phyloP scores from a whole-genome alignment of 257 asterid genomes.

The Solanum pimpinellifolium region DNA sequence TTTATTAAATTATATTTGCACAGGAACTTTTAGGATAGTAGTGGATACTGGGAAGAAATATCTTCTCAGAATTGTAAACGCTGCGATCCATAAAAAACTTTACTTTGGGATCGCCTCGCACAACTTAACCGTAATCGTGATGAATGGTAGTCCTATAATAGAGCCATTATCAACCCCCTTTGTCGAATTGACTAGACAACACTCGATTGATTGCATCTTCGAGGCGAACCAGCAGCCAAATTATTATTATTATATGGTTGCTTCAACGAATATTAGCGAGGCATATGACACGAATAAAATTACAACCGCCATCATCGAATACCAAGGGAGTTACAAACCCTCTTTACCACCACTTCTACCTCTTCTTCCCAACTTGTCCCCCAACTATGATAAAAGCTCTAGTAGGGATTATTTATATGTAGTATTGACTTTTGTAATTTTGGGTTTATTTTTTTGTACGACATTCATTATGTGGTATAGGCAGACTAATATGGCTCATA shows the following conservation, averaged over 20 bases:
- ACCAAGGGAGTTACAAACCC: too few relatives aligned
- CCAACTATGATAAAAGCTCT: too few relatives aligned
- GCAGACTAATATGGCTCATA: too few relatives aligned
- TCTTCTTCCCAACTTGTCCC: too few relatives aligned
- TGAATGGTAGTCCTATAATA: neutral
- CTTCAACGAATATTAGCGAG: neutral
- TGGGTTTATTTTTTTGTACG: too few relatives aligned
- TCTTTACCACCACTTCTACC: too few relatives aligned
- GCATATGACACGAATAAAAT: too few relatives aligned
- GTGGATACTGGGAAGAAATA: conserved; percentile 1
- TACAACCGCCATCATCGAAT: too few relatives aligned
- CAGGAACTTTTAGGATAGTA: neutral
- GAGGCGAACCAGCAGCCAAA: neutral
- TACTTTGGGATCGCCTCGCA: conserved; percentile 1
- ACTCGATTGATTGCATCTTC: neutral
- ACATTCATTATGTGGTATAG: too few relatives aligned
- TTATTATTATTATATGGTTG: neutral
- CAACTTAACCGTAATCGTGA: neutral
- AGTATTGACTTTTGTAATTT: too few relatives aligned
- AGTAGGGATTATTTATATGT: too few relatives aligned
- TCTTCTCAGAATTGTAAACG: conserved; percentile 4
- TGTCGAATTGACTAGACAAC: neutral
- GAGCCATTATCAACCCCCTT: neutral
- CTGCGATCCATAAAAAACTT: neutral
- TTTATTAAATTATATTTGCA: neutral